Evolutionary conservation across 306 rosid genomes (phyloP).

Genomic region (Coriaria nepalensis): DNA sequence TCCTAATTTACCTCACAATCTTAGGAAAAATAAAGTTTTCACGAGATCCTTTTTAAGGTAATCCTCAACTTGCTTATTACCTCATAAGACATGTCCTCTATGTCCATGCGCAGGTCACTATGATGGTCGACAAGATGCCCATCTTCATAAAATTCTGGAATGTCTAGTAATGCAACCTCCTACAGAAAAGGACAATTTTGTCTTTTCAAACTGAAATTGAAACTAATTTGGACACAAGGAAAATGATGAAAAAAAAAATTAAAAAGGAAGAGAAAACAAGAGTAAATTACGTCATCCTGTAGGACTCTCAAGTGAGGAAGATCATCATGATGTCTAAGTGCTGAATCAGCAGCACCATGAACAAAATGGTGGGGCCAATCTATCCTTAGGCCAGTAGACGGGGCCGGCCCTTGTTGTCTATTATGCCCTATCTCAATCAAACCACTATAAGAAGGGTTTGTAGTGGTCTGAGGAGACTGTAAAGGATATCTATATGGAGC

Average conservation of each 20-base stretch:
- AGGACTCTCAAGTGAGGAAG: constrained; percentile 54
- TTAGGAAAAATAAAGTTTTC: too few species aligned
- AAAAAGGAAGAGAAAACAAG: constrained; percentile 1
- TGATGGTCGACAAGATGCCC: constrained; percentile 61
- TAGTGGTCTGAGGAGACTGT: constrained; percentile 33
- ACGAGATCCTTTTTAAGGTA: too few species aligned
- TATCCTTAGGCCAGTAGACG: constrained; percentile 45
- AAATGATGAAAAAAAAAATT: not conserved
- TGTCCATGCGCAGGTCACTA: constrained; percentile 92
- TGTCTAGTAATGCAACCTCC: constrained; percentile 79
- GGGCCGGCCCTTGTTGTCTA: constrained; percentile 42
- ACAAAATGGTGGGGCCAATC: constrained; percentile 47
- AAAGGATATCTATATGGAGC: constrained; percentile 54
- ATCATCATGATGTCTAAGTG: constrained; percentile 49
- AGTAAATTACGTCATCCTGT: constrained; percentile 61
- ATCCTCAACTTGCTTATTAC: constrained; percentile 23
- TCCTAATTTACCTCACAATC: too few species aligned
- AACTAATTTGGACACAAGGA: not conserved
- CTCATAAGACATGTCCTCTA: constrained; percentile 98
- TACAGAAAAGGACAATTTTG: constrained; percentile 6
- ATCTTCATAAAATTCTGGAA: constrained; percentile 41
- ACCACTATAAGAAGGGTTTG: constrained; percentile 38
- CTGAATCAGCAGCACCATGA: constrained; percentile 28
- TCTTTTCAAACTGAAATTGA: constrained; percentile 3
- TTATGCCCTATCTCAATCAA: constrained; percentile 35